A percentile compares a stretch with the other conserved stretches of the same genome.
Evolutionary conservation across 768 basidiomycete genomes (phyloP).

Genomic region (Termitomyces titanicus): DNA sequence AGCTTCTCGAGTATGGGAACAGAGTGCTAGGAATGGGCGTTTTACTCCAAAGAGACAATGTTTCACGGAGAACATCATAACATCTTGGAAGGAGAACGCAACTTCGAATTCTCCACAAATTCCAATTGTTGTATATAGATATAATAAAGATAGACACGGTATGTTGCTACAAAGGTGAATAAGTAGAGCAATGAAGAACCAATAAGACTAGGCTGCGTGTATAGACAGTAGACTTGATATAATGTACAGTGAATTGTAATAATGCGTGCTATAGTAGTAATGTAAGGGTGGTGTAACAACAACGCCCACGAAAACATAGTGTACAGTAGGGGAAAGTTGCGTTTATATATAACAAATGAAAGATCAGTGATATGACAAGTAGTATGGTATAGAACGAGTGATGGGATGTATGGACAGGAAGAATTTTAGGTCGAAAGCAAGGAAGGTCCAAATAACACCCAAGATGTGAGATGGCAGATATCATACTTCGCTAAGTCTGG

Average conservation of each 20-base stretch:
- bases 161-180: slow-evolving; percentile 4
- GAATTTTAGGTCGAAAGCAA: slow-evolving; percentile 3
- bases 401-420: slow-evolving; percentile 4
- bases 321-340: slow-evolving; percentile 8
- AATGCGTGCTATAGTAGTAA: slow-evolving; percentile 8
- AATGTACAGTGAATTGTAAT: slow-evolving; percentile 11
- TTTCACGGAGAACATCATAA: slow-evolving; percentile 12
- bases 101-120: neutral
- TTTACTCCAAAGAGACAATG: slow-evolving; percentile 5
- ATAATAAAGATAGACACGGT: slow-evolving; percentile 7
- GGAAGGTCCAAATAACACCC: neutral
- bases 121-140: neutral
- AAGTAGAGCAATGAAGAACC: neutral
- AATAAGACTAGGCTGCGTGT: slow-evolving; percentile 3
- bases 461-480: slow-evolving; percentile 3
- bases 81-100: neutral
- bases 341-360: slow-evolving; percentile 17
- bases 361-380: slow-evolving; percentile 8
- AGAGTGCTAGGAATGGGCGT: slow-evolving; percentile 6
- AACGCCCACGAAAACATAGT: slow-evolving; percentile 3
- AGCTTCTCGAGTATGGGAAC: slow-evolving; percentile 8
- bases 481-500: neutral
- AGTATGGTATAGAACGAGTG: slow-evolving; percentile 16
- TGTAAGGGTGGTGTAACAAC: slow-evolving; percentile 1
- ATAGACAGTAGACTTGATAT: slow-evolving; percentile 6